Evolutionary conservation across 345 rosid species (phyloP), one percentile per base, ranked within the genome.

Genomic region (Populus pruinosa): DNA sequence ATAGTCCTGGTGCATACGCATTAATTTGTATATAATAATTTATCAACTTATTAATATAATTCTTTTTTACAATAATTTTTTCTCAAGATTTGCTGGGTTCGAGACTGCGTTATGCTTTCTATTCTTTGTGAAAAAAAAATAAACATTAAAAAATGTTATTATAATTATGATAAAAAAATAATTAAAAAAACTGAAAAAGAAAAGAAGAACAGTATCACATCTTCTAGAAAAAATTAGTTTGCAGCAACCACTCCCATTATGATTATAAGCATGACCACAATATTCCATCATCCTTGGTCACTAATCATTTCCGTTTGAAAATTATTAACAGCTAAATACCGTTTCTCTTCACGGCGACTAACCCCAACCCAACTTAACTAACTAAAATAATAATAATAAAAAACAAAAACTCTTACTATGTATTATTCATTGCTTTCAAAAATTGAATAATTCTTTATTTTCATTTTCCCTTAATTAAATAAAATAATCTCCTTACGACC

Each of bases 231-330:
- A n/a, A n/a, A 21, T 23, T 35, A 41, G 67, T 68, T 44, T 13
- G 49, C 35, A 50, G 38, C 4, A 7, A 23, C 29, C 29, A 21
- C 68, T 81, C 79, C 75, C 78, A 82, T 64, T 69, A 81, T 85
- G 87, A 86, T 86, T 88, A 82, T 78, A 83, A 85, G 88, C 90
- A 85, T 87, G 94, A 90, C 91, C 81, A 81, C 90, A 85, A 79
- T 81, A 82, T 86, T 70, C 82, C 92, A 91, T 89, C 94, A 89
- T 83, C 53, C 59, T 61, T 8, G 80, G 53, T 33, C 74, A 27
- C 71, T 77, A 27, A 29, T 55, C 41, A 68, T 69, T 69, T 69
- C 27, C 62, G 6, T 49, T 63, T 76, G 29, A 53, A 72, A 82
- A 75, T 75, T 23, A 67, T 36, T 1, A 41, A 53, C 33, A 29